Conservation (phyloP, 2,329 filamentous ascomycete species). For the Xylariomycetidae sp. region DNA sequence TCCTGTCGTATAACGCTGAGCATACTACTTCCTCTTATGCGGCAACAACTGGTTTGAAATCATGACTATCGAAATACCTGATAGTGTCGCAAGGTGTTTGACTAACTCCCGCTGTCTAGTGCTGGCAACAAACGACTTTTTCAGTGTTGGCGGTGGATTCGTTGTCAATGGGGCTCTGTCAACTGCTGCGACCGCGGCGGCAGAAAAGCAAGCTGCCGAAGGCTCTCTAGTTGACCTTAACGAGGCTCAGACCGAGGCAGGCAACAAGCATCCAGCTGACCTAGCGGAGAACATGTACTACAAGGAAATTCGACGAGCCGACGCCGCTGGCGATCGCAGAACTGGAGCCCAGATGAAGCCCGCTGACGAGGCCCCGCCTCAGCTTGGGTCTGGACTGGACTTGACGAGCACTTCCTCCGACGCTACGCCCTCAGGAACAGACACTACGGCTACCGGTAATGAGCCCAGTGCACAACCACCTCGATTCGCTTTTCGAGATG, state of each 20-base stretch:
- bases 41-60: too few relatives aligned
- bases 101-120: too few relatives aligned
- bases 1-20: too few relatives aligned
- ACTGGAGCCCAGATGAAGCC: slow-evolving; percentile 39
- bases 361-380: slow-evolving; percentile 16
- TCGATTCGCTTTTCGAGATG: slow-evolving; percentile 43
- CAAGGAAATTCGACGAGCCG: slow-evolving; percentile 43
- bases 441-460: slow-evolving; percentile 5
- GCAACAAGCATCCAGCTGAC: slow-evolving; percentile 37
- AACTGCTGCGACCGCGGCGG: slow-evolving; percentile 28
- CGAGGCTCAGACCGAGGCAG: slow-evolving; percentile 18
- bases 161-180: slow-evolving; percentile 47
- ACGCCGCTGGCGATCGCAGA: slow-evolving; percentile 41
- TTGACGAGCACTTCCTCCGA: slow-evolving; percentile 5
- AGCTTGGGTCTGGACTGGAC: slow-evolving; percentile 1
- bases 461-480: slow-evolving; percentile 28
- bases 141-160: slow-evolving; percentile 48
- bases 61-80: too few relatives aligned
- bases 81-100: too few relatives aligned
- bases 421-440: slow-evolving; percentile 9
- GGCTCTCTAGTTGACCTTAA: slow-evolving; percentile 11
- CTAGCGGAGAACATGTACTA: slow-evolving; percentile 48
- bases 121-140: slow-evolving; percentile 45
- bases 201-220: slow-evolving; percentile 9
- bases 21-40: too few relatives aligned